Evolutionary conservation across 2,329 filamentous ascomycete species (phyloP), one percentile per base, ranked within the genome.

Genomic region (Trichoderma cornu-damae): DNA sequence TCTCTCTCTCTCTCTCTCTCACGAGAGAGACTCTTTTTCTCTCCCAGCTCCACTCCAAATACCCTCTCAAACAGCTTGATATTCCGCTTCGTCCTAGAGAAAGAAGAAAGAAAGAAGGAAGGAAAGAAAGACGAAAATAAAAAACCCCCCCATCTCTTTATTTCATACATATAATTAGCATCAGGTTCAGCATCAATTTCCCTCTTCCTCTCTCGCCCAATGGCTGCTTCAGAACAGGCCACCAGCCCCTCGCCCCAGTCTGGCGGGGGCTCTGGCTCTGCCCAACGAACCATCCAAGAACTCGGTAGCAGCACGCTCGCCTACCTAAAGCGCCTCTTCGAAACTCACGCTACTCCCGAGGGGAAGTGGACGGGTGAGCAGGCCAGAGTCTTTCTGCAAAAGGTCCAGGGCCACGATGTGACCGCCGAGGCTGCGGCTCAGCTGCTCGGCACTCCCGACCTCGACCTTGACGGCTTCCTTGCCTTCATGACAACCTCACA

Each of bases 401-500:
- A 74, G 42, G 71, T 75, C 22, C 81, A 83, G 66, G 75, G 75
- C 37, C 74, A 76, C 35, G 68, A 62, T 35, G 67, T 61, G 32
- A 60, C 73, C 18, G 69, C 66, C n/a, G 58, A 61, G 7, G 60
- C 66, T 9, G 62, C 67, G 28, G 52, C 62, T n/a, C 62, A 61
- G 6, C 61, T 69, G 30, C 65, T 70, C n/a, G 58, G 63, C 18
- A 51, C 62, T 24, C 61, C 67, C 11, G 70, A 72, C 12, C 68
- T 82, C 61, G 77, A 79, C 59, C 72, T 82, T 43, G 65, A 70
- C 43, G 73, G 67, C 56, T 84, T 84, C 63, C 65, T 83, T 26
- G 64, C 65, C n/a, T 84, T 82, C 70, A 83, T 85, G 77, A 77
- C 75, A 3, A 83, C 80, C 24, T 60, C 74, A 3, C 73, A 75